Evolutionary conservation across 306 rosid genomes (phyloP), one percentile per base, ranked within the genome.

Genomic region (Lathyrus tuberosus): DNA sequence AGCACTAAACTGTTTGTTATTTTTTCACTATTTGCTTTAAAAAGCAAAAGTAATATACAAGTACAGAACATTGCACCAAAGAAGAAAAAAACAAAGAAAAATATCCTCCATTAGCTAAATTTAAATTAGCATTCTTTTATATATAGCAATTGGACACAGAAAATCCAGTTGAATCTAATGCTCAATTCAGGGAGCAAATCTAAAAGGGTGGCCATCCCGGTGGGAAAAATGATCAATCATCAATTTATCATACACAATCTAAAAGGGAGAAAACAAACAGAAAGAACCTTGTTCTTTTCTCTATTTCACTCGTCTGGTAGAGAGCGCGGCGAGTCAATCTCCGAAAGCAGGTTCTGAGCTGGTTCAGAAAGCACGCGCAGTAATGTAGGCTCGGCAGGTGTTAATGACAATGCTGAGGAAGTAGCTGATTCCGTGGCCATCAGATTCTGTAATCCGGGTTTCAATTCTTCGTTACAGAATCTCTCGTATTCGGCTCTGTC

Each of bases 401-500:
- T 73, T 10, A 84, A 60, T 6, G 84, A 76, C 37, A 77, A 56
- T 0, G 40, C 35, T 26, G 91, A 77, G 41, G 92, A 28, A 59
- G 86, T 59, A 1, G 84, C 72, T 68, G 86, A 30, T 14, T 85
- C 91, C 17, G 85, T 89, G 1, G 2, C 4, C 85, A 78, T 78
- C 89, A 92, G 76, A 51, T 86, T 85, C 76, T 83, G 81, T 78
- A 92, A 26, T 0, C 81, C 91, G 1, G 89, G 93, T 73, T 79
- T 88, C 84, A 92, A 74, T 63, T 92, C 98, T 1, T 56, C 28
- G 47, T 79, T 71, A 51, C 89, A 86, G 54, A 90, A 90, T 7
- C 82, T 86, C 26, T 90, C 96, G 40, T 92, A 90, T 74, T 92
- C 96, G 14, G 75, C 83, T 68, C 48, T 86, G 8, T 92, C 96